Conservation (phyloP, 225 moss, liverwort and hornwort species). For the Anthoceros angustus region DNA sequence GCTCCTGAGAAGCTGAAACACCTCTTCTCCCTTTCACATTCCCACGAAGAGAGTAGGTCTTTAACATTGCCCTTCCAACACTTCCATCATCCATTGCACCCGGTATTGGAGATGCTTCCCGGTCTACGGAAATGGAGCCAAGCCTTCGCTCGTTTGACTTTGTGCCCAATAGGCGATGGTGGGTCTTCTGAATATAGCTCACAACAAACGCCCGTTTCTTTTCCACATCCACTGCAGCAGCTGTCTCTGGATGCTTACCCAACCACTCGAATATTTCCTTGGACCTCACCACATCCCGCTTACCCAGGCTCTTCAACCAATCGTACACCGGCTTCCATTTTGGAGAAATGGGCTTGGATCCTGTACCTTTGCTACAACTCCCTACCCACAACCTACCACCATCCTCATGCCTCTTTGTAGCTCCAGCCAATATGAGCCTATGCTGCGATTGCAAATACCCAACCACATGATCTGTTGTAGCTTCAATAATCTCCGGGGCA, state of each 20-base stretch:
- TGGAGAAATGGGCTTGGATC: constrained; percentile 54
- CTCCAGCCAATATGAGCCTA: not conserved
- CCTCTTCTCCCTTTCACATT: too few species aligned
- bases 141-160: constrained; percentile 1
- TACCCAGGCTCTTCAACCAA: constrained; percentile 65
- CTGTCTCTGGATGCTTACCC: constrained; percentile 34
- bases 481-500: not conserved
- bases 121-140: too few species aligned
- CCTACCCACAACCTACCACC: not conserved
- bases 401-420: not conserved
- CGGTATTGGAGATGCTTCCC: too few species aligned
- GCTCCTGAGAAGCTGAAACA: too few species aligned
- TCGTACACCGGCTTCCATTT: constrained; percentile 89
- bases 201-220: constrained; percentile 46
- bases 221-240: constrained; percentile 20
- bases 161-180: constrained; percentile 64
- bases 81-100: too few species aligned
- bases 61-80: too few species aligned
- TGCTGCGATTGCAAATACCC: constrained; percentile 1
- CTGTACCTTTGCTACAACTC: not conserved
- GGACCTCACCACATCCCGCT: constrained; percentile 53
- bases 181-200: constrained; percentile 87
- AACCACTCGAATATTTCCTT: constrained; percentile 64
- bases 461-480: not conserved
- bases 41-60: too few species aligned